phyloP scores from a whole-genome alignment of 2,329 filamentous ascomycete genomes.

The Cordyceps farinosa region DNA sequence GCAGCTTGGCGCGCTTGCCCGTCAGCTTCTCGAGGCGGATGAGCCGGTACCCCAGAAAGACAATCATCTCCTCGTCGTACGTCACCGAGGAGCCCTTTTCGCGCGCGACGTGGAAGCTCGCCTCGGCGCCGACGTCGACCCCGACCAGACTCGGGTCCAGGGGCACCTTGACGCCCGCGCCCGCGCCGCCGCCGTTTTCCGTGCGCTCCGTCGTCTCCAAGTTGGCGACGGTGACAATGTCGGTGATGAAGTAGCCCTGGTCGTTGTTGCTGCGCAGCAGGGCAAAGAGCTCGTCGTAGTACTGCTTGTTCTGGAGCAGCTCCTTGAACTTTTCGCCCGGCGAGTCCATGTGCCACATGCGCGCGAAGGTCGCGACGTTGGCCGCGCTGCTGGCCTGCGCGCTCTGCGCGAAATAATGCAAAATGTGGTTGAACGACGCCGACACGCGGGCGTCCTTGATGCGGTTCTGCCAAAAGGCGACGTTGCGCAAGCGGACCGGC shows the following conservation, averaged over 20 bases:
- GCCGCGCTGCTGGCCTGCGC: conserved; percentile 22
- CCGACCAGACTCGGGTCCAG: conserved; percentile 22
- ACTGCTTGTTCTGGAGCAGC: conserved; percentile 25
- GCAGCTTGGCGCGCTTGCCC: conserved; percentile 26
- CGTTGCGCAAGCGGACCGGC: conserved; percentile 27
- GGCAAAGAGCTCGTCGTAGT: conserved; percentile 29
- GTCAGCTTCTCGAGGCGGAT: conserved; percentile 28
- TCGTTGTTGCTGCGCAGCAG: conserved; percentile 25
- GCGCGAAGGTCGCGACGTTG: conserved; percentile 26
- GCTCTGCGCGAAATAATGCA: conserved; percentile 27
- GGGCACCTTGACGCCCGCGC: conserved; percentile 21
- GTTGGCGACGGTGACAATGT: conserved; percentile 28
- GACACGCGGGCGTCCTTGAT: conserved; percentile 26
- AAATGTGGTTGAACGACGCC: conserved; percentile 26
- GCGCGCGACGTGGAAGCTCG: conserved; percentile 20
- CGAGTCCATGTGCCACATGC: conserved; percentile 31
- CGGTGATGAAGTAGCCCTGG: conserved; percentile 29
- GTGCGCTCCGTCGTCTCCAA: conserved; percentile 23
- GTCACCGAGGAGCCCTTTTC: conserved; percentile 25
- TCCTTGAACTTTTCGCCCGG: conserved; percentile 30
- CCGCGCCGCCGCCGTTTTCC: conserved; percentile 18
- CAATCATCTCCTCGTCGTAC: conserved; percentile 29
- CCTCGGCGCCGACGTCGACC: conserved; percentile 23
- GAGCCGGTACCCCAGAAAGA: conserved; percentile 28
- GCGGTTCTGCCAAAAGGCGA: conserved; percentile 28